Evolutionary conservation across 129 eudicot genomes (phyloP), one percentile per base, ranked within the genome.

Genomic region (Ambrosia trifida): DNA sequence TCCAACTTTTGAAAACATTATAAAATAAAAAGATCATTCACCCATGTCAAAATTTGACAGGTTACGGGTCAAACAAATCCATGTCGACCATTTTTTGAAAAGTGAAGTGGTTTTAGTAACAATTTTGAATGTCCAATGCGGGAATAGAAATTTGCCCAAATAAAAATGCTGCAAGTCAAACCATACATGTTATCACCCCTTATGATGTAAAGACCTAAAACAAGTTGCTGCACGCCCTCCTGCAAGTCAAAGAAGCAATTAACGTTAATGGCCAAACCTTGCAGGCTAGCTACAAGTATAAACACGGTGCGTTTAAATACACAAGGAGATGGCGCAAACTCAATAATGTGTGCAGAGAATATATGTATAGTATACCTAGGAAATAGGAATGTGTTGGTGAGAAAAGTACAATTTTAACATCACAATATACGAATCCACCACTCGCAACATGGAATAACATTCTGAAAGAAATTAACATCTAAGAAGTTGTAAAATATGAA

Each of bases 201-300:
- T 20, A 91, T 91, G 83, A 89, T 89, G 86, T 91, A 91, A 46
- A 91, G 89, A 28, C 97, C 97, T 65, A 91, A 70, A 59, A 91
- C 96, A 77, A 88, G 92, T 68, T 91, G 97, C 64, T 88, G 93
- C 45, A 89, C 93, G 24, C 97, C 96, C 83, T 91, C 97, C 97
- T 91, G 83, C 47, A 78, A 54, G 64, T 60, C 56, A 74, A 68
- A 51, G 12, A 69, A 32, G 51, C 1, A 73, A 49, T 13, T 56
- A 24, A 54, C n/a, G 47, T 62, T 62, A 62, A 62, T 13, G 68
- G 31, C 32, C 50, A 69, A 35, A 18, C 24, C 74, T 19, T 41
- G 13, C 18, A 41, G 69, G n/a, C 24, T 56, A 35, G 24, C n/a
- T 24, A 11, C 11, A 56, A 56, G 36, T 11, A 3, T 6, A 16